These are phyloP conservation scores for Thielaviopsis punctulata DNA, from an alignment of 2,329 filamentous ascomycete species.

Conservation along the genomic window DNA sequence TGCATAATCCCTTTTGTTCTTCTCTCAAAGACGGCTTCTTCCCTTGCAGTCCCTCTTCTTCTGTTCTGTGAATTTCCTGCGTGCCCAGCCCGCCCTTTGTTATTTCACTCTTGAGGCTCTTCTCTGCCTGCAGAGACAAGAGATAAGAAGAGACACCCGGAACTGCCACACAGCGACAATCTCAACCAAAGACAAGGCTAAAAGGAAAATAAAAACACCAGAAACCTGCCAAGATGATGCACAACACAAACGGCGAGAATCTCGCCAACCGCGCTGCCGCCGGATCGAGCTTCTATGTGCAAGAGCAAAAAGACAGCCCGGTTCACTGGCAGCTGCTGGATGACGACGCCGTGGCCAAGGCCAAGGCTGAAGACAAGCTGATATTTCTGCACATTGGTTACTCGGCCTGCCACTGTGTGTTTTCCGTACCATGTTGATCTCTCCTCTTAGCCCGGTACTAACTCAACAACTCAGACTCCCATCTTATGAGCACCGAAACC, in stretches of 20 bases:
- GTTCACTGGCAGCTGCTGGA: slow-evolving; percentile 88
- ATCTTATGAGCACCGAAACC: slow-evolving; percentile 84
- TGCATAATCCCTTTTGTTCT: background rate
- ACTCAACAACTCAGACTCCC: slow-evolving; percentile 47
- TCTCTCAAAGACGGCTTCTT: background rate
- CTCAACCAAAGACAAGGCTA: background rate
- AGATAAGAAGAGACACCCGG: too few species aligned
- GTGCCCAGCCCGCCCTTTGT: too few species aligned
- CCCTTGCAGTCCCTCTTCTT: background rate
- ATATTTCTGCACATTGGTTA: slow-evolving; percentile 93
- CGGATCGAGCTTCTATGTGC: slow-evolving; percentile 39
- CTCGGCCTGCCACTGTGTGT: slow-evolving; percentile 81
- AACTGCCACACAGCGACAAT: background rate
- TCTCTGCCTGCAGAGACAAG: too few species aligned
- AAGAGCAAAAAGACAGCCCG: slow-evolving; percentile 59
- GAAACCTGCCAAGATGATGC: slow-evolving; percentile 1
- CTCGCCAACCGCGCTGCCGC: slow-evolving; percentile 20
- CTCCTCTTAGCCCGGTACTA: background rate
- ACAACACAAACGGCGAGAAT: background rate
- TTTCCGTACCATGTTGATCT: slow-evolving; percentile 10
- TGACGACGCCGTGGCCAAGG: slow-evolving; percentile 56
- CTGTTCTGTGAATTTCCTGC: too few species aligned
- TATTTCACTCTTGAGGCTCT: too few species aligned
- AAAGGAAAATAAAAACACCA: background rate
- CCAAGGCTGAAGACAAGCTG: slow-evolving; percentile 66